phyloP scores from a whole-genome alignment of 2,329 filamentous ascomycete genomes.

The Didymella segeticola region DNA sequence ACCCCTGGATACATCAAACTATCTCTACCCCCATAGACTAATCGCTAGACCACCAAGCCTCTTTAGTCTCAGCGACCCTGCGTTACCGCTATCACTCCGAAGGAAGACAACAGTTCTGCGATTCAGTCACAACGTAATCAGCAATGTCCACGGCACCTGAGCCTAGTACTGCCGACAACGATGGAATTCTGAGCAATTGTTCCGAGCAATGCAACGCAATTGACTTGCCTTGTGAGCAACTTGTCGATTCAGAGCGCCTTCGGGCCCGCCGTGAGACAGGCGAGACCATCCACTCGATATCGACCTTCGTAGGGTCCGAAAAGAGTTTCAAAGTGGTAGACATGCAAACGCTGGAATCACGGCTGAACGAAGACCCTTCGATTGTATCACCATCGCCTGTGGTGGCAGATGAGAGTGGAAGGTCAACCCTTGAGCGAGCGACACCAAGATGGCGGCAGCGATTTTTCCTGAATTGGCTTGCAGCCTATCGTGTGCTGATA shows the following conservation, averaged over 20 bases:
- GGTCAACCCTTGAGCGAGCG: not conserved
- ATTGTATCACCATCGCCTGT: too few relatives aligned
- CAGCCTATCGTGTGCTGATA: conserved; percentile 27
- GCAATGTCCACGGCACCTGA: not conserved
- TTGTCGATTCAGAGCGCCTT: not conserved
- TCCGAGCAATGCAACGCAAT: not conserved
- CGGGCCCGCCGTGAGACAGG: not conserved
- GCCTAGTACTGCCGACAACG: not conserved
- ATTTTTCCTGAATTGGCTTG: conserved; percentile 24
- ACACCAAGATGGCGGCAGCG: conserved; percentile 1
- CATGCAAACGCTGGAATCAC: not conserved
- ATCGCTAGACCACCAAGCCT: not conserved
- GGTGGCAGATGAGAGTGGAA: not conserved
- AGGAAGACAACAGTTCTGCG: not conserved
- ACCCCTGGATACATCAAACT: not conserved
- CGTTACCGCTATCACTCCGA: not conserved
- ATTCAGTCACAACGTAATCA: not conserved
- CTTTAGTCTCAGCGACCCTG: not conserved
- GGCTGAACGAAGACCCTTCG: not conserved
- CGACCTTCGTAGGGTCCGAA: not conserved
- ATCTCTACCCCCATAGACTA: not conserved
- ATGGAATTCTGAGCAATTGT: too few relatives aligned
- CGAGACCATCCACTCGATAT: not conserved
- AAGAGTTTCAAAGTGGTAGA: not conserved
- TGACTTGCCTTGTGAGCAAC: not conserved